phyloP scores from a whole-genome alignment of 108 stramenopile species.

The Thalassiosira profunda region DNA sequence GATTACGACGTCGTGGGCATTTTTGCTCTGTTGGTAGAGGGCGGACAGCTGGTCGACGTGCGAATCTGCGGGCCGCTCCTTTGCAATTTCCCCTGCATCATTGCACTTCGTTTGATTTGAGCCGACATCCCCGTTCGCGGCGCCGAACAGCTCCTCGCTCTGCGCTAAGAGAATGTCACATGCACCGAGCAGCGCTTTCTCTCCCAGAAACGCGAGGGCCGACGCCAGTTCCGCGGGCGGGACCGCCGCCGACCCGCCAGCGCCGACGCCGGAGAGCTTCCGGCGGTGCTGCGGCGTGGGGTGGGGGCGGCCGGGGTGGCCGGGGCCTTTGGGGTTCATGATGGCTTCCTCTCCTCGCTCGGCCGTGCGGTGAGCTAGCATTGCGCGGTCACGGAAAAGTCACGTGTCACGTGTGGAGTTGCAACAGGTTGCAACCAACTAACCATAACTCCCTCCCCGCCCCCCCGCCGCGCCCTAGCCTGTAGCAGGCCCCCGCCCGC shows the following conservation, averaged over 20 bases:
- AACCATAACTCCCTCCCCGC: too few species aligned
- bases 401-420: too few species aligned
- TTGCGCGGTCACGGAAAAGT: too few species aligned
- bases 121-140: neutral
- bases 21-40: conserved; percentile 2
- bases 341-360: too few species aligned
- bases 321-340: too few species aligned
- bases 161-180: neutral
- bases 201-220: conserved; percentile 3
- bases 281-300: conserved; percentile 59
- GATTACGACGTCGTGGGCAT: neutral
- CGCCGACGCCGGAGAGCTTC: conserved; percentile 82
- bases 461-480: too few species aligned
- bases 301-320: too few species aligned
- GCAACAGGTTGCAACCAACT: too few species aligned
- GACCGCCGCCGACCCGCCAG: conserved; percentile 72
- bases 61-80: neutral
- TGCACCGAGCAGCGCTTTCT: neutral
- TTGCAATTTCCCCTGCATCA: too few species aligned
- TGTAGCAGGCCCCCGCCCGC: too few species aligned
- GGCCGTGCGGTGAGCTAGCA: too few species aligned
- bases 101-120: too few species aligned
- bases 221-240: conserved; percentile 26
- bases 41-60: neutral
- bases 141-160: neutral